Evolutionary conservation across 2,329 filamentous ascomycete genomes (phyloP), one percentile per base, ranked within the genome.

Genomic region (Coniosporium tulheliwenetii): DNA sequence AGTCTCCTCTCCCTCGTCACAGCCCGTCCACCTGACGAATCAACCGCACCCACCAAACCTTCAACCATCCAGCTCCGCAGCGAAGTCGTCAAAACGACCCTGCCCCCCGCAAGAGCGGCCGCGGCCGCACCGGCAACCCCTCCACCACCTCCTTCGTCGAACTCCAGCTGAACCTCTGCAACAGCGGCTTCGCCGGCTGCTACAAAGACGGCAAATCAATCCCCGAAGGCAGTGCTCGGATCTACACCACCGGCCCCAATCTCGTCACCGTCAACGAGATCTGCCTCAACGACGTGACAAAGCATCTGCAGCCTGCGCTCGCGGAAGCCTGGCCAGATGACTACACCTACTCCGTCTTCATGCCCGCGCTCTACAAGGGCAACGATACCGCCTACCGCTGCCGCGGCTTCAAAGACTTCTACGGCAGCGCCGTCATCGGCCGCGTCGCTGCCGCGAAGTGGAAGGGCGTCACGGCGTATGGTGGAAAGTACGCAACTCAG

Each of bases 141-240:
- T 42, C 40, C 5, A 14, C 15, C 2, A 39, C 40, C 10, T 44
- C 43, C 7, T 44, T 44, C 33, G 35, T 37, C 26, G 36, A 41
- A 19, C 43, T 44, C 19, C 43, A 44, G 33, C 43, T 44, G 36
- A 44, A 44, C 32, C 40, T 44, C 31, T 44, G 43, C 43, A 44
- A 44, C 40, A 42, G 40, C 26, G 43, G 43, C 34, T 42, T 39
- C 33, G 43, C 43, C 8, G 19, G 13, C 10, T 44, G 43, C 37
- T 44, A 42, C 37, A 37, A 30, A 9, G 3, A 32, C 32, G 43
- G 43, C 40, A 33, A 37, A 30, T 42, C 40, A 8, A 44, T 44
- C 32, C 40, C 43, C 12, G 43, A 44, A 37, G 43, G 40, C 34
- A 35, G 36, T 33, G 40, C 41, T 13, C 40, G 41, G 35, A 44